A percentile compares a stretch with the other conserved stretches of the same genome.
Conservation (phyloP, 345 rosid genomes). For the Gossypium herbaceum region DNA sequence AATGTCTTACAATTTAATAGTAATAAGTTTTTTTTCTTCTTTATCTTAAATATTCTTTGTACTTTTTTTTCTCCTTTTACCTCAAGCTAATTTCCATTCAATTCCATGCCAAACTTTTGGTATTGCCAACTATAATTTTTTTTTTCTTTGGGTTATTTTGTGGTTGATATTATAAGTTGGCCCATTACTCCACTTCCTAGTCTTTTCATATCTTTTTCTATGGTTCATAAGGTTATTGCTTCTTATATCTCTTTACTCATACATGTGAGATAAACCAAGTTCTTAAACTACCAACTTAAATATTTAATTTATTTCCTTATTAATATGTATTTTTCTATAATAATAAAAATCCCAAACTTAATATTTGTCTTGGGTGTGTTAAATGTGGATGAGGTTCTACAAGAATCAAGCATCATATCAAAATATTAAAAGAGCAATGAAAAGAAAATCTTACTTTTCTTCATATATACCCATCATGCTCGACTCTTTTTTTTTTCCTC, state of each 20-base stretch:
- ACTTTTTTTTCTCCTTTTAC: no score
- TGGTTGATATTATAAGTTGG: conserved; percentile 24
- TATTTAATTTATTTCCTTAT: neutral
- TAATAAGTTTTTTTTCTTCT: no score
- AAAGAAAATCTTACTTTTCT: neutral
- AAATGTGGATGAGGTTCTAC: neutral
- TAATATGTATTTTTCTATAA: neutral
- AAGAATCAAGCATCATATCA: neutral
- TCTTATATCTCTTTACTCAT: neutral
- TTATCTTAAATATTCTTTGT: no score
- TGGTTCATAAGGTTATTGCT: neutral
- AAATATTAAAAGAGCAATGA: neutral
- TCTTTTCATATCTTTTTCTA: neutral
- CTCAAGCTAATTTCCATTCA: neutral
- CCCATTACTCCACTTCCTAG: conserved; percentile 16
- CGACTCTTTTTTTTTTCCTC: no score
- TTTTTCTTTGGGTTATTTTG: neutral
- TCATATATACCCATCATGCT: no score
- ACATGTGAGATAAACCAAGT: neutral
- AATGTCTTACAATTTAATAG: no score
- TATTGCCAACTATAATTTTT: no score
- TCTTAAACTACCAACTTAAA: neutral
- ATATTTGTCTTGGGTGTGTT: neutral
- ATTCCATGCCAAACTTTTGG: neutral
- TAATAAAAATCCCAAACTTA: neutral